A percentile compares a stretch with the other conserved stretches of the same genome.
Conservation (phyloP, 108 stramenopile genomes). For the Skeletonema potamos region DNA sequence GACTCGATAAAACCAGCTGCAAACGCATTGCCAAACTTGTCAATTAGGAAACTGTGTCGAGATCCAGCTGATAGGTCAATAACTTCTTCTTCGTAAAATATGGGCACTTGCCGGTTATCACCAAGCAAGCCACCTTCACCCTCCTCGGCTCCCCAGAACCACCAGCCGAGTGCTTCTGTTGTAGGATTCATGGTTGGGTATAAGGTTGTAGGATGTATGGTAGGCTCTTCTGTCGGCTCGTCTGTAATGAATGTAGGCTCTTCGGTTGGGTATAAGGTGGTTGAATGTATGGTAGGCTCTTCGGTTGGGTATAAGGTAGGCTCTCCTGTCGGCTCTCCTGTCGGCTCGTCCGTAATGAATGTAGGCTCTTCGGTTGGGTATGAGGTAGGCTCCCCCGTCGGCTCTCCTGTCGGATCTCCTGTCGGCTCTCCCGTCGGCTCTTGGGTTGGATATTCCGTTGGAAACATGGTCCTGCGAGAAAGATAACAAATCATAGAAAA, state of each 20-base stretch:
- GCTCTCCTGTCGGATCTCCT: background rate
- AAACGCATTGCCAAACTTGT: background rate
- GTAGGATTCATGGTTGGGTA: conserved; percentile 4
- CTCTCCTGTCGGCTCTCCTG: background rate
- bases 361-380: background rate
- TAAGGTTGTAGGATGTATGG: background rate
- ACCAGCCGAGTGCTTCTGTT: background rate
- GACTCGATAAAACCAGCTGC: conserved; percentile 3
- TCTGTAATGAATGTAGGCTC: no score
- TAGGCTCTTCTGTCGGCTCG: background rate
- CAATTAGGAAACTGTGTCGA: background rate
- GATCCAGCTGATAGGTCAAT: conserved; percentile 3
- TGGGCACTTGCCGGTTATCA: conserved; percentile 1
- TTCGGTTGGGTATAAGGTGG: no score
- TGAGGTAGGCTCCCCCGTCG: background rate
- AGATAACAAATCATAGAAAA: background rate
- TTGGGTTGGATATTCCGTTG: background rate
- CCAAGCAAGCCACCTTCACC: conserved; percentile 1
- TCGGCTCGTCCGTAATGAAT: background rate
- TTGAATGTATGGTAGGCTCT: background rate
- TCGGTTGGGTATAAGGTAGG: background rate
- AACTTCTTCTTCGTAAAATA: background rate
- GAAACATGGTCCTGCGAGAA: background rate
- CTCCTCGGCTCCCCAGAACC: conserved; percentile 25
- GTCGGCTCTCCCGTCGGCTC: background rate